Percentiles rank a stretch among this genome's conserved stretches.
Evolutionary conservation across 441 rosid genomes (phyloP).

Genomic region (Capsella rubella): DNA sequence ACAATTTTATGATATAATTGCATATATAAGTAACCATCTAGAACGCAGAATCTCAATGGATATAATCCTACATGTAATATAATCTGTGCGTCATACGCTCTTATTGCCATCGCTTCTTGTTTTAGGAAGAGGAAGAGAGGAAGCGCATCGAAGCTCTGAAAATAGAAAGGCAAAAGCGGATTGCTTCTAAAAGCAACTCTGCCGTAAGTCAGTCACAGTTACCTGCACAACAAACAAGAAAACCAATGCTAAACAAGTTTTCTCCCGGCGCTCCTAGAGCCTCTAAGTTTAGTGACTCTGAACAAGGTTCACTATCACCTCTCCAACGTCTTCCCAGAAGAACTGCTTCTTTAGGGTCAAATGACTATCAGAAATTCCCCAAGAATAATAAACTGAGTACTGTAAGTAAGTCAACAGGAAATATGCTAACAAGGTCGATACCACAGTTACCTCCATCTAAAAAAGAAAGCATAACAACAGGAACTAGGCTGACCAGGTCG

Average conservation of each 20-base stretch:
- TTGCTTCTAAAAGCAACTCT: slow-evolving; percentile 77
- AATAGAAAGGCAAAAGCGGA: slow-evolving; percentile 91
- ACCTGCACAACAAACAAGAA: slow-evolving; percentile 58
- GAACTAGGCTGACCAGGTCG: slow-evolving; percentile 68
- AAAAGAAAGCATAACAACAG: slow-evolving; percentile 62
- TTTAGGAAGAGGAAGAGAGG: slow-evolving; percentile 82
- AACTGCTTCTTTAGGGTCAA: slow-evolving; percentile 60
- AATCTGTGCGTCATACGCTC: slow-evolving; percentile 10
- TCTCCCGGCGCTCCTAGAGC: slow-evolving; percentile 70
- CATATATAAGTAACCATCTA: not conserved
- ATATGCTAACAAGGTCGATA: slow-evolving; percentile 67
- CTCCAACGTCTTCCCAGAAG: slow-evolving; percentile 63
- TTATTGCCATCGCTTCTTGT: slow-evolving; percentile 25
- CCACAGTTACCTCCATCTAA: slow-evolving; percentile 69
- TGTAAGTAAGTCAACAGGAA: slow-evolving; percentile 62
- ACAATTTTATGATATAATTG: slow-evolving; percentile 5
- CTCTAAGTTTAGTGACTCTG: slow-evolving; percentile 89
- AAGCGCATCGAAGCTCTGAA: slow-evolving; percentile 87
- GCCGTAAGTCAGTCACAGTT: slow-evolving; percentile 54
- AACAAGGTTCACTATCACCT: slow-evolving; percentile 80
- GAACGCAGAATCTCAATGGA: slow-evolving; percentile 3
- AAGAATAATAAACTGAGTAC: slow-evolving; percentile 63
- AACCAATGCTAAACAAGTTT: slow-evolving; percentile 62
- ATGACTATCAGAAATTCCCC: slow-evolving; percentile 56
- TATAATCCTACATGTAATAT: not conserved